phyloP scores from a whole-genome alignment of 2,329 filamentous ascomycete species.

The Fusarium devonianum region DNA sequence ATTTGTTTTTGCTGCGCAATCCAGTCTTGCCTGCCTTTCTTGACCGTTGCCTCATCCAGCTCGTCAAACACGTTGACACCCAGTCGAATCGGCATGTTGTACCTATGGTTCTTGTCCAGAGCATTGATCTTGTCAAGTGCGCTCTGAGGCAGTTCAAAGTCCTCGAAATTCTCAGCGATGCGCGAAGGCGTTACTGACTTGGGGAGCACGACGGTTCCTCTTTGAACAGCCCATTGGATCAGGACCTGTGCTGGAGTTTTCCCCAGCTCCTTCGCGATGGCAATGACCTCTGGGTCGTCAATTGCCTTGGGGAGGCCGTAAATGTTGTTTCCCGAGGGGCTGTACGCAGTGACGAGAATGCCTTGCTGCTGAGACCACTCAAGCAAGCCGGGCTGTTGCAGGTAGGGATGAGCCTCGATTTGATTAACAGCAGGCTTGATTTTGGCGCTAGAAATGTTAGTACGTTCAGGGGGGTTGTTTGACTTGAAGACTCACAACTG shows the following conservation, averaged over 20 bases:
- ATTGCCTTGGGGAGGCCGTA: constrained; percentile 53
- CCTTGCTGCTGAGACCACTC: constrained; percentile 52
- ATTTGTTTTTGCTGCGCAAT: constrained; percentile 14
- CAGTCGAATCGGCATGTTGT: constrained; percentile 19
- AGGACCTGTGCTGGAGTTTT: constrained; percentile 58
- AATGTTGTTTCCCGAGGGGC: constrained; percentile 66
- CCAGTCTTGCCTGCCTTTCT: constrained; percentile 12
- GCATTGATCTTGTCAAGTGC: constrained; percentile 8
- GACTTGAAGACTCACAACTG: background rate
- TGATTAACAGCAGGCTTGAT: constrained; percentile 70
- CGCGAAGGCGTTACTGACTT: constrained; percentile 62
- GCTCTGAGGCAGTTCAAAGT: constrained; percentile 13
- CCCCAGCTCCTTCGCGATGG: constrained; percentile 56
- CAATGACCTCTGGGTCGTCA: constrained; percentile 56
- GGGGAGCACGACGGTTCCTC: constrained; percentile 60
- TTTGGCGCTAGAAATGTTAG: constrained; percentile 50
- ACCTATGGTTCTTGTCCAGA: constrained; percentile 20
- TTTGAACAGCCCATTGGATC: constrained; percentile 61
- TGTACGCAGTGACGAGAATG: constrained; percentile 70
- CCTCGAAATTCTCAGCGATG: constrained; percentile 56
- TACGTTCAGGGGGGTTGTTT: background rate
- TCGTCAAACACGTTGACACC: constrained; percentile 23
- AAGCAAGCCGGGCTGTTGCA: constrained; percentile 67
- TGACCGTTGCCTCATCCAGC: constrained; percentile 6
- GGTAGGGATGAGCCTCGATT: constrained; percentile 72